Percentiles rank a stretch among this genome's conserved stretches.
These are phyloP conservation scores for Coemansia asiatica DNA, from an alignment of 192 early-diverging fungal genomes.

Conservation along the genomic window DNA sequence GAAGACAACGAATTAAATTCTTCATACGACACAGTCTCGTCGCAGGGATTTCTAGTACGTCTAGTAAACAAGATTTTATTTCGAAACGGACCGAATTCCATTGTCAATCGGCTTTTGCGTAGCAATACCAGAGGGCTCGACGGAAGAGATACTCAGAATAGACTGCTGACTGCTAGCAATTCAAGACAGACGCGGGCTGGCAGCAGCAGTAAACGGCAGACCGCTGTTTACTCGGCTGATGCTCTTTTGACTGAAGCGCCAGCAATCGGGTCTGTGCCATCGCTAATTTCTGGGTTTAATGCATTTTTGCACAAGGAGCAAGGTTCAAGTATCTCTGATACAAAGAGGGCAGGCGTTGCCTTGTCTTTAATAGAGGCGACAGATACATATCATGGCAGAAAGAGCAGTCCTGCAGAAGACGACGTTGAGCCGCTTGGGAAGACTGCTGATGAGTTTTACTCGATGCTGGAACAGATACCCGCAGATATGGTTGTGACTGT, in stretches of 20 bases:
- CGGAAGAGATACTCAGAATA: slow-evolving; percentile 1
- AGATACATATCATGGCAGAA: background rate
- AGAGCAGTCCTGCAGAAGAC: background rate
- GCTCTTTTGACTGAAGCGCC: slow-evolving; percentile 20
- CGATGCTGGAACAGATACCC: slow-evolving; percentile 19
- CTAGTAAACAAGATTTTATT: slow-evolving; percentile 37
- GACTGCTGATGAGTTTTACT: slow-evolving; percentile 25
- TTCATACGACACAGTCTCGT: slow-evolving; percentile 9
- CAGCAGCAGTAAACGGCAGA: background rate
- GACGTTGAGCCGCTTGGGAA: slow-evolving; percentile 9
- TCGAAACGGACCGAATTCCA: slow-evolving; percentile 23
- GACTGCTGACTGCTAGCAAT: slow-evolving; percentile 8
- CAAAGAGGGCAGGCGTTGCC: background rate
- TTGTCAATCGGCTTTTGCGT: slow-evolving; percentile 22
- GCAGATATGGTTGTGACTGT: slow-evolving; percentile 9
- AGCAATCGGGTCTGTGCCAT: slow-evolving; percentile 16
- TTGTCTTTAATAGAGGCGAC: background rate
- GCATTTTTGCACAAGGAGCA: slow-evolving; percentile 20
- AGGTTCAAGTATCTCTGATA: background rate
- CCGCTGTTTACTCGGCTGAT: background rate
- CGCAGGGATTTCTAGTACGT: slow-evolving; percentile 30
- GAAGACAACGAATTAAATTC: background rate
- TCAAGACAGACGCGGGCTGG: background rate
- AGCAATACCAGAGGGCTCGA: slow-evolving; percentile 3
- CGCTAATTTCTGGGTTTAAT: slow-evolving; percentile 40